Percentiles rank a stretch among this genome's conserved stretches.
Conservation (phyloP, 129 eudicot genomes). For the carrot (Daucus carota) region DH1_v3.0 NC_030384.2:47576501-47577000, state of each 20-base stretch:
- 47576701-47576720: not conserved
- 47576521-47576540: conserved; percentile 66
- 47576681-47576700: not conserved
- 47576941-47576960: conserved; percentile 76
- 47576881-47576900: conserved; percentile 68
- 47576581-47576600: conserved; percentile 17
- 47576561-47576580: conserved; percentile 51
- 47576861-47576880: conserved; percentile 52
- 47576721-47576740: not conserved
- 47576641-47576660: not conserved
- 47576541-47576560: conserved; percentile 58
- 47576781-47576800: not conserved
- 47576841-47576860: conserved; percentile 53
- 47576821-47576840: conserved; percentile 62
- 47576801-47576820: conserved; percentile 31
- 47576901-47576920: conserved; percentile 73
- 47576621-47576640: not conserved
- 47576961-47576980: conserved; percentile 92
- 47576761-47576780: not conserved
- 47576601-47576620: not conserved
- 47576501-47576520: conserved; percentile 63
- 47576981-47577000: conserved; percentile 85
- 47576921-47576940: conserved; percentile 84
- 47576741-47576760: not conserved
- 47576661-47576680: not conserved